Percentiles rank a stretch among this genome's conserved stretches.
phyloP scores from a whole-genome alignment of 768 basidiomycete genomes.

The Tulasnella sp. region DNA sequence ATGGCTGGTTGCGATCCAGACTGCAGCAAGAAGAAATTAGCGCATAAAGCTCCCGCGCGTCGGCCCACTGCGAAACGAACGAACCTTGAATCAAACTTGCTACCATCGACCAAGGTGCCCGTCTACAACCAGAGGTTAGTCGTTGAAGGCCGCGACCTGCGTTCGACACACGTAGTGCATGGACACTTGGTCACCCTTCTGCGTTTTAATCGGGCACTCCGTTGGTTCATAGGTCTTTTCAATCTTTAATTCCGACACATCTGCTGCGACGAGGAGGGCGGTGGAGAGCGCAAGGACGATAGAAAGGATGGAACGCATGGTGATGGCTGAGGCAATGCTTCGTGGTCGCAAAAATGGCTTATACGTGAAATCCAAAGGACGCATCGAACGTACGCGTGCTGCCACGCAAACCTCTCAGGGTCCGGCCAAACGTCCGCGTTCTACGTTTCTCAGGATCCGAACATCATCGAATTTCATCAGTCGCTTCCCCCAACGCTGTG shows the following conservation, averaged over 20 bases:
- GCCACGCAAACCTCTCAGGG: background rate
- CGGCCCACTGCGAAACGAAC: conserved; percentile 17
- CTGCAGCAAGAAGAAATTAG: conserved; percentile 27
- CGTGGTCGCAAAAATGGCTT: background rate
- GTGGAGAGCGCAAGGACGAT: background rate
- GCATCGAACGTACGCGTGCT: background rate
- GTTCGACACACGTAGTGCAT: conserved; percentile 61
- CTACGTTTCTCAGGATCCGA: too few species aligned
- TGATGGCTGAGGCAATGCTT: background rate
- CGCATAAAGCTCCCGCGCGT: background rate
- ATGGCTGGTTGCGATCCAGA: conserved; percentile 57
- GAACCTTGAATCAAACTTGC: conserved; percentile 83
- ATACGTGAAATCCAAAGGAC: background rate
- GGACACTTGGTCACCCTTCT: conserved; percentile 48
- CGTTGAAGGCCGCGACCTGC: background rate
- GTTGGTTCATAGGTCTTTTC: conserved; percentile 11
- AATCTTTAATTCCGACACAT: conserved; percentile 10
- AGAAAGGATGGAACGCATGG: background rate
- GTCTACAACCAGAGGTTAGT: conserved; percentile 36
- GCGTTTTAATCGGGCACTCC: conserved; percentile 12
- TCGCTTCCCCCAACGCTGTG: too few species aligned
- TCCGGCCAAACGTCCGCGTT: too few species aligned
- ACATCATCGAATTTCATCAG: conserved; percentile 1
- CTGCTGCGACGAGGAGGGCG: background rate
- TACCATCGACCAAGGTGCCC: conserved; percentile 61